Evolutionary conservation across 768 basidiomycete genomes (phyloP), one percentile per base, ranked within the genome.

Genomic region (Trametes elegans): DNA sequence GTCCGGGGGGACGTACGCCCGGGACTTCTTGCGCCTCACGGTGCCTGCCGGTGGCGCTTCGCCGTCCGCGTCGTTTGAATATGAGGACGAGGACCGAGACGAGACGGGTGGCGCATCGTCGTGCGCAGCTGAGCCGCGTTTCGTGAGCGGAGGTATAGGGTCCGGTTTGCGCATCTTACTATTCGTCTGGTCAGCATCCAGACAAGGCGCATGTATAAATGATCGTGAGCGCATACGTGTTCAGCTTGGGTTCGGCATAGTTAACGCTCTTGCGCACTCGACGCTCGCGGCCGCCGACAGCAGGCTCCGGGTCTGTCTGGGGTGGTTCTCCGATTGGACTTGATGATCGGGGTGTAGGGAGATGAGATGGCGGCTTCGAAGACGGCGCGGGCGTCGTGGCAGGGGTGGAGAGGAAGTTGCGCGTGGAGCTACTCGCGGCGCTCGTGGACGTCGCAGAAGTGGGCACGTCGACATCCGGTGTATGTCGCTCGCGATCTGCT

Each of bases 111-210:
- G 56, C 42, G 46, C 50, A 54, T 59, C 57, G 18, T 59, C 57
- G 31, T 53, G 38, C 7, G 62, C 73, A 34, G 49, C 57, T 16
- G 64, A 62, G 24, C 36, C 28, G 21, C 67, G 62, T 41, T 65
- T 66, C 29, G 69, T 67, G 7, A 65, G 63, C 13, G 74, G 72
- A 44, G 51, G 42, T 13, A 69, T 68, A 16, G 80, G 74, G 60
- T 89, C 88, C 9, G 90, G 90, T 71, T 92, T 92, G 40, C 90
- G 85, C 90, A 93, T 92, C 81, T 93, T 93, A 41, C 89, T 91
- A 64, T 39, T 63, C 34, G 40, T 9, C 19, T 24, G 16, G 19
- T 29, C 43, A 53, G 35, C 19, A 42, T 46, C 38, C n/a, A n/a
- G n/a, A n/a, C n/a, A n/a, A 31, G 18, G 35, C 27, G 28, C 26